Evolutionary conservation across 1,284 basidiomycete species (phyloP), one percentile per base, ranked within the genome.

Genomic region (Stygiomarasmius scandens): DNA sequence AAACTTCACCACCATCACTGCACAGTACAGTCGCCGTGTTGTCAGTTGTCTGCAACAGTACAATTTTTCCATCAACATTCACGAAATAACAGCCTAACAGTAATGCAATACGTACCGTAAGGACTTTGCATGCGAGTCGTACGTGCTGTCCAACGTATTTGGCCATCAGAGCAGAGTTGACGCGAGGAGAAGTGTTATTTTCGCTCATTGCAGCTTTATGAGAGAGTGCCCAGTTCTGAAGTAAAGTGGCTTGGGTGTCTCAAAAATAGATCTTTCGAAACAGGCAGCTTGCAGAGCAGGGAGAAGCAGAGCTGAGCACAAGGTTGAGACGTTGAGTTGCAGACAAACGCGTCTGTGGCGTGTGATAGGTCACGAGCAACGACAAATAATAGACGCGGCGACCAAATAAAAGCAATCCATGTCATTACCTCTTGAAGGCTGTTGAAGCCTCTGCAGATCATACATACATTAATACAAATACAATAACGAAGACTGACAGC

Each of bases 1-100:
- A 78, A 14, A 95, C 80, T 67, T 93, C 78, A 0, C 85, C 89
- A 1, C 85, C 86, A 67, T 96, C 93, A 34, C 80, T 79, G 0
- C 91, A 81, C 63, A 89, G 79, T 23, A 94, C 85, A 9, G 84
- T 79, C 1, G 85, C 82, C 1, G 71, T 71, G 8, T 83, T 82
- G n/a, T 78, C 80, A 19, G 80, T 76, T 55, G 85, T 72, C 86
- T 89, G 60, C 16, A 16, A 41, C 16, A 12, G 4, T 16, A 41
- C 24, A 32, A 41, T 53, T n/a, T 52, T 25, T 48, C 52, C 27
- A 20, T 41, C 46, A 54, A 47, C 32, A 44, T 52, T 52, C 25
- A 49, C 34, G 49, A 19, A 48, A 20, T 32, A 29, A 45, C 50
- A 19, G n/a, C 10, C 46, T 44, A 49, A 36, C 19, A 51, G 20